These are phyloP conservation scores for Ceratobasidium theobromae DNA, from an alignment of 1,284 basidiomycete species.

Conservation along the genomic window DNA sequence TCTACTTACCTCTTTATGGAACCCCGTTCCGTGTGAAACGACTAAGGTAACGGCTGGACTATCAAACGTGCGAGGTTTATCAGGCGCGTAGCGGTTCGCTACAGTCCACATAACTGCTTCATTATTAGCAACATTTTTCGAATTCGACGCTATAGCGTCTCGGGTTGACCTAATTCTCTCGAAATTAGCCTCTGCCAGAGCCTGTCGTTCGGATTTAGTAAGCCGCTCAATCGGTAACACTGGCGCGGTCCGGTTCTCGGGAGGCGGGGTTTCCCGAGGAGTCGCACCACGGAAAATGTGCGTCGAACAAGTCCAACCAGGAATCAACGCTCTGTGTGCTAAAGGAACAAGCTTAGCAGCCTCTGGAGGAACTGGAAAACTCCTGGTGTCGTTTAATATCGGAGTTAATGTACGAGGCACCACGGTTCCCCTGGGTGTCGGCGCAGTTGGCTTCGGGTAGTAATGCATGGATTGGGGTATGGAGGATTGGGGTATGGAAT, in stretches of 20 bases:
- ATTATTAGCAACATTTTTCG: not conserved
- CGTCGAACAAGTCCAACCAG: slow-evolving; percentile 16
- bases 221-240: not conserved
- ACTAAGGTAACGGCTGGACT: slow-evolving; percentile 62
- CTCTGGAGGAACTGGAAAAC: not conserved
- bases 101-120: slow-evolving; percentile 53
- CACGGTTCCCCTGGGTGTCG: not conserved
- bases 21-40: slow-evolving; percentile 76
- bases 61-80: slow-evolving; percentile 34
- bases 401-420: slow-evolving; percentile 5
- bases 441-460: not conserved
- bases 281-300: slow-evolving; percentile 13
- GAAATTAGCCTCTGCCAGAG: not conserved
- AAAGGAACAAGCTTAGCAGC: not conserved
- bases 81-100: slow-evolving; percentile 57
- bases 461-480: slow-evolving; percentile 8
- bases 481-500: not conserved
- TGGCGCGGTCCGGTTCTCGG: not conserved
- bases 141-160: not conserved
- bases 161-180: not conserved
- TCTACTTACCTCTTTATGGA: slow-evolving; percentile 71
- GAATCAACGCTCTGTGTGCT: not conserved
- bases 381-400: slow-evolving; percentile 11
- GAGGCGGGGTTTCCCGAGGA: slow-evolving; percentile 6
- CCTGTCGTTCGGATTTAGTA: slow-evolving; percentile 18